These are phyloP conservation scores for Anthoceros angustus DNA, from an alignment of 225 moss, liverwort and hornwort genomes.

Conservation along the genomic window DNA sequence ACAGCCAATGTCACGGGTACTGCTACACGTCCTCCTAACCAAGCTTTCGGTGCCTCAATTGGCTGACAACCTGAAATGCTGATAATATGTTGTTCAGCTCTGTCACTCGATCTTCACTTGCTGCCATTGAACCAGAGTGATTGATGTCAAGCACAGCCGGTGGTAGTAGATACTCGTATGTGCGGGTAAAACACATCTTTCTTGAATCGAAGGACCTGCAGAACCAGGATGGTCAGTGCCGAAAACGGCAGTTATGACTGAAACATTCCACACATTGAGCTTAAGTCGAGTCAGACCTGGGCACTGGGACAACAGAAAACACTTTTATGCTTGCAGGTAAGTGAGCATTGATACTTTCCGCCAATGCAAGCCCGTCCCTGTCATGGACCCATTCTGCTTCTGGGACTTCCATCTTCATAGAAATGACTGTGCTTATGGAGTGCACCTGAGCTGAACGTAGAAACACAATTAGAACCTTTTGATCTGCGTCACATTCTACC, in stretches of 20 bases:
- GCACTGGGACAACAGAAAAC: slow-evolving; percentile 78
- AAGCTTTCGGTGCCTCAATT: too few relatives aligned
- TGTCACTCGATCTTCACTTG: slow-evolving; percentile 30
- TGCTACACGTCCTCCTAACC: too few relatives aligned
- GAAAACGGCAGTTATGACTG: neutral
- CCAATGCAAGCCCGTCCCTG: slow-evolving; percentile 49
- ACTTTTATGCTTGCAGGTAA: slow-evolving; percentile 63
- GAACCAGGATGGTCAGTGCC: slow-evolving; percentile 1
- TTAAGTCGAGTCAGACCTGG: slow-evolving; percentile 37
- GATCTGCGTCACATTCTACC: too few relatives aligned
- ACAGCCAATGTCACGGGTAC: neutral
- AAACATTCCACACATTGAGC: neutral
- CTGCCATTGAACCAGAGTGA: slow-evolving; percentile 20
- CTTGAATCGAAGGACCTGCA: slow-evolving; percentile 86
- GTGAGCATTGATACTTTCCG: slow-evolving; percentile 62
- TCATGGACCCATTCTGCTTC: slow-evolving; percentile 66
- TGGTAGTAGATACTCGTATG: slow-evolving; percentile 80
- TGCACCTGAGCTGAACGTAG: slow-evolving; percentile 48
- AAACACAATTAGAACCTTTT: too few relatives aligned
- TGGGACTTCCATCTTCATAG: slow-evolving; percentile 94
- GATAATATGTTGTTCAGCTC: slow-evolving; percentile 47
- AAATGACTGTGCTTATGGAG: slow-evolving; percentile 81
- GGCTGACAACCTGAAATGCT: slow-evolving; percentile 40
- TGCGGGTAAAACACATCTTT: slow-evolving; percentile 64
- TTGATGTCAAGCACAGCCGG: slow-evolving; percentile 47